A percentile compares a stretch with the other conserved stretches of the same genome.
phyloP scores from a whole-genome alignment of 1,284 basidiomycete genomes.

The Sporisorium exsertum region DNA sequence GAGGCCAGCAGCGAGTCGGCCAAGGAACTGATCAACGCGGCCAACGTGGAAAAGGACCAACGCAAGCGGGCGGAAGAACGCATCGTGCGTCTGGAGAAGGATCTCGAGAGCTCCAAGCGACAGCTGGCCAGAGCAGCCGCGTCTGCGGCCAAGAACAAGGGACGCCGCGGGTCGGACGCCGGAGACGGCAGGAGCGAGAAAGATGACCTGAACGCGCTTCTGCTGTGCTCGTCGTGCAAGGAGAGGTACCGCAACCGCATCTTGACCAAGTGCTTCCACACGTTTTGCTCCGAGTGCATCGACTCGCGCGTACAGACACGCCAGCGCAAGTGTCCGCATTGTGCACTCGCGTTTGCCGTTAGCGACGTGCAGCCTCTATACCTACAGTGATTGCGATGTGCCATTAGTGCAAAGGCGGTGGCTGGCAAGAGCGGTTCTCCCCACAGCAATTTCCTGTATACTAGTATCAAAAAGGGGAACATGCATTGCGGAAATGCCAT shows the following conservation, averaged over 20 bases:
- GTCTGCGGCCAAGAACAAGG: slow-evolving; percentile 60
- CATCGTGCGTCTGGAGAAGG: slow-evolving; percentile 53
- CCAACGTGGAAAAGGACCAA: slow-evolving; percentile 39
- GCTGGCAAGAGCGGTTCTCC: background rate
- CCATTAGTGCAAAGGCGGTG: background rate
- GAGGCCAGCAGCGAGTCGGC: slow-evolving; percentile 50
- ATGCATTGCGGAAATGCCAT: background rate
- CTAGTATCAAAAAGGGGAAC: background rate
- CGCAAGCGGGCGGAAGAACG: slow-evolving; percentile 54
- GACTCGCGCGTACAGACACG: slow-evolving; percentile 88
- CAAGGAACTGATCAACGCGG: slow-evolving; percentile 49
- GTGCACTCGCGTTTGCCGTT: slow-evolving; percentile 84
- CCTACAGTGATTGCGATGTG: slow-evolving; percentile 69
- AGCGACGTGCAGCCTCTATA: slow-evolving; percentile 88
- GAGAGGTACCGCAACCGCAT: slow-evolving; percentile 85
- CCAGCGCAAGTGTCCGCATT: slow-evolving; percentile 95
- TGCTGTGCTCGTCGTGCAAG: slow-evolving; percentile 92
- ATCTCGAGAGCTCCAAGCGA: slow-evolving; percentile 54
- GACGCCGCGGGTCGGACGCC: slow-evolving; percentile 32
- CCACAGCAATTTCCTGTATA: background rate
- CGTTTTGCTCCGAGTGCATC: slow-evolving; percentile 88
- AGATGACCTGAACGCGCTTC: slow-evolving; percentile 79
- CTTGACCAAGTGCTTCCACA: slow-evolving; percentile 93
- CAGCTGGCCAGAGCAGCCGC: slow-evolving; percentile 55
- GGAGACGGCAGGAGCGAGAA: slow-evolving; percentile 62